Evolutionary conservation across 1,284 basidiomycete species (phyloP).

Genomic region (Chalciporus sp.): DNA sequence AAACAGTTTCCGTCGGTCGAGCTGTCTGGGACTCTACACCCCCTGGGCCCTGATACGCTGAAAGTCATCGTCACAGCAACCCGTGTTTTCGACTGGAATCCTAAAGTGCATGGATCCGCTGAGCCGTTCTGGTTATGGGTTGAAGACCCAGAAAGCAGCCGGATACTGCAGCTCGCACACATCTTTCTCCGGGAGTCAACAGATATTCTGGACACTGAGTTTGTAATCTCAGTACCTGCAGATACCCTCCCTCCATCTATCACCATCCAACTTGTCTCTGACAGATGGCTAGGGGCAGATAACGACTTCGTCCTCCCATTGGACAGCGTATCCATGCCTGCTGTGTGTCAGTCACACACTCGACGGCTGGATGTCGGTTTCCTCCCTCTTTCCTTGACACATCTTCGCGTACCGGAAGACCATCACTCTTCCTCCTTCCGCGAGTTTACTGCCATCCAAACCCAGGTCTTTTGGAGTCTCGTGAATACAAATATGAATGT

Average conservation of each 20-base stretch:
- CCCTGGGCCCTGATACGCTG: slow-evolving; percentile 84
- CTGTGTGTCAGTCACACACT: slow-evolving; percentile 62
- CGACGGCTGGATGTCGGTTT: slow-evolving; percentile 83
- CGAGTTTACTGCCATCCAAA: slow-evolving; percentile 86
- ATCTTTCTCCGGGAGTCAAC: slow-evolving; percentile 74
- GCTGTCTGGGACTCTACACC: slow-evolving; percentile 75
- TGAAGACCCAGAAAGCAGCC: slow-evolving; percentile 79
- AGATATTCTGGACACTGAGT: slow-evolving; percentile 65
- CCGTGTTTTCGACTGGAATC: slow-evolving; percentile 85
- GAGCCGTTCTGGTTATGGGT: slow-evolving; percentile 98
- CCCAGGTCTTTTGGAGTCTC: slow-evolving; percentile 87
- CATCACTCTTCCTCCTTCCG: slow-evolving; percentile 49
- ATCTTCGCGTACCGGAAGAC: slow-evolving; percentile 49
- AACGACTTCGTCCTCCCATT: slow-evolving; percentile 69
- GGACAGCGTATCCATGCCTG: slow-evolving; percentile 78
- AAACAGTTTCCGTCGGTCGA: slow-evolving; percentile 82
- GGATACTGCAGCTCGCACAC: slow-evolving; percentile 84
- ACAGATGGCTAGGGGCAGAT: slow-evolving; percentile 94
- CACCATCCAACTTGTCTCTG: slow-evolving; percentile 82
- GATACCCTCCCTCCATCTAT: slow-evolving; percentile 61
- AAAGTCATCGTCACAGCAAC: slow-evolving; percentile 71
- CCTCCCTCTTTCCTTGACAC: slow-evolving; percentile 60
- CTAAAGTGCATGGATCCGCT: slow-evolving; percentile 71
- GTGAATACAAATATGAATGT: slow-evolving; percentile 73
- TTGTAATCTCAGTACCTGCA: slow-evolving; percentile 75